Base-by-base conservation (phyloP, 2,329 filamentous ascomycete genomes). In the Diplodia corticola region DNA sequence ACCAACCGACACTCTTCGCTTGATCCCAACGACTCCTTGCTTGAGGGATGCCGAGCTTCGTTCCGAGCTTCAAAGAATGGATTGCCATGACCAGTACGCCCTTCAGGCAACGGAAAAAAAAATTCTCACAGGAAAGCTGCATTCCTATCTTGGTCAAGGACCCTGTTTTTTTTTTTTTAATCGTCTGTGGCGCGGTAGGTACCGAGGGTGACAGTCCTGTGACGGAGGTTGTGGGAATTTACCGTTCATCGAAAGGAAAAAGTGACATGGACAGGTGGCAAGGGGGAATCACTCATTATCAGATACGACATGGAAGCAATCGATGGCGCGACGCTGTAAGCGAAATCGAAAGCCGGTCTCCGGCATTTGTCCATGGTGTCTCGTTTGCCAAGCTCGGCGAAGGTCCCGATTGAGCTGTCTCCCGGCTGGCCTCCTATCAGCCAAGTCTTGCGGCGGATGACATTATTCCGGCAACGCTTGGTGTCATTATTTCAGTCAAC, bases 271-370 rank as follows among this genome's bases (percentile, higher is more conserved):
- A 1, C 17, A 44, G 37, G 37, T 44, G 40, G 40, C 40, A 44
- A 44, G 10, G 40, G 40, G 40, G 37, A 6, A 17, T 40, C 17
- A 15, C 17, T 40, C 37, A 40, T 15, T 5, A 37, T 15, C n/a
- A 7, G 9, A 54, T 24, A 35, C 57, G 57, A 61, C 57, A 61
- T 61, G 4, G 12, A n/a, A 48, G 57, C 57, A 17, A 49, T 49
- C 40, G 10, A 61, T 61, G 40, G 57, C 57, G 57, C 40, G 26
- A 61, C 40, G 40, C 5, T 35, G 40, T 28, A 61, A 49, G 57
- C 57, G 57, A 61, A 17, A 24, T 10, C 7, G 15, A 28, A n/a
- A 15, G 35, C 3, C 9, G 26, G 10, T 40, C 53, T n/a, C n/a
- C n/a, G 15, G 7, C 13, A 54, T 33, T 22, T 9, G 17, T 33